Conservation (phyloP, 495 filamentous ascomycete species). For the Paragyromitra xinjiangensis region DNA sequence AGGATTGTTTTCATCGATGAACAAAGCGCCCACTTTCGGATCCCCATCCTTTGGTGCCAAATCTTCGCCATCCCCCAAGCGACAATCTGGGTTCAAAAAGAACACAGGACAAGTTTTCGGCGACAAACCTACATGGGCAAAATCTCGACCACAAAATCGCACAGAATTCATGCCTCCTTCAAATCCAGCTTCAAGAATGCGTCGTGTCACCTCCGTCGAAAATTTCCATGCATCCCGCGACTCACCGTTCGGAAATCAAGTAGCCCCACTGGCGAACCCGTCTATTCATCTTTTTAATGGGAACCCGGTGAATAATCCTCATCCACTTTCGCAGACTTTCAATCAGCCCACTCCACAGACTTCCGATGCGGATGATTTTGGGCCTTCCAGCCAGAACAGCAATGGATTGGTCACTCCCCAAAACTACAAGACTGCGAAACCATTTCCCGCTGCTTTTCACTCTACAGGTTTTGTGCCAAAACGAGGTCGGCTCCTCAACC, state of each 20-base stretch:
- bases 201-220: slow-evolving; percentile 80
- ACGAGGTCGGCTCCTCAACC: slow-evolving; percentile 65
- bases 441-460: slow-evolving; percentile 85
- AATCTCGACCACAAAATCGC: slow-evolving; percentile 59
- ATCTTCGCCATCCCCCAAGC: slow-evolving; percentile 47
- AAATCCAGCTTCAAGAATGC: slow-evolving; percentile 61
- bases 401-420: slow-evolving; percentile 73
- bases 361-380: slow-evolving; percentile 47
- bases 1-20: slow-evolving; percentile 60
- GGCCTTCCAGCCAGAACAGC: slow-evolving; percentile 46
- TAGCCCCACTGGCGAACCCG: slow-evolving; percentile 64
- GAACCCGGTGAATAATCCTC: slow-evolving; percentile 67
- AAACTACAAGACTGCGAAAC: slow-evolving; percentile 82
- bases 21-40: slow-evolving; percentile 55
- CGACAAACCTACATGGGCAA: slow-evolving; percentile 56
- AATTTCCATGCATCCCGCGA: slow-evolving; percentile 72
- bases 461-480: slow-evolving; percentile 96
- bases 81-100: slow-evolving; percentile 44
- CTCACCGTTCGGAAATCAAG: slow-evolving; percentile 68
- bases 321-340: slow-evolving; percentile 85
- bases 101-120: slow-evolving; percentile 38
- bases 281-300: slow-evolving; percentile 64
- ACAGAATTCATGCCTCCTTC: slow-evolving; percentile 64
- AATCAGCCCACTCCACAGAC: slow-evolving; percentile 67
- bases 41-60: slow-evolving; percentile 42